Base-by-base conservation (phyloP, 2,329 filamentous ascomycete species). In the Xylariaceae sp. region DNA sequence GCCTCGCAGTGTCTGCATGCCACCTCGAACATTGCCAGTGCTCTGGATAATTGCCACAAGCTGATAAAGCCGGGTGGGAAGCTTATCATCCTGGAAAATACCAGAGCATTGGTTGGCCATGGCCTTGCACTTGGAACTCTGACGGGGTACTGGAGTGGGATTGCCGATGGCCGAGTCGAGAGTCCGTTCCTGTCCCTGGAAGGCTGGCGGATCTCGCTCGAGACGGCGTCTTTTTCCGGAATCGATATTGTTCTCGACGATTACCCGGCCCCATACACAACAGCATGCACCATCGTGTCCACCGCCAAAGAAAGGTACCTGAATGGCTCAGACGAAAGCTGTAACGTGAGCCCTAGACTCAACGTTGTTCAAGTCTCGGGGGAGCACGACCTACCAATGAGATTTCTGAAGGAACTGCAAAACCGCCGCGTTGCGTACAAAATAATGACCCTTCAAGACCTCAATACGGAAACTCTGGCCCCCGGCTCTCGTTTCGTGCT, bases 181-280 rank as follows among this genome's bases (percentile, higher is more conserved):
- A 23, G 22, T 4, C 39, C 36, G 1, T 42, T 42, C 23, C 4
- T 29, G 22, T 26, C 39, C 15, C 19, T 41, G 7, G 30, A 43
- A n/a, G 8, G 26, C 3, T 54, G 51, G 51, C 42, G 52, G n/a
- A 7, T 2, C 5, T 5, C 15, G 2, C 25, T 53, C 11, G 28
- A 22, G 4, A 31, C 27, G 6, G 30, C 40, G 1, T 50, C 47
- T 3, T 52, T 54, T 28, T 46, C 46, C 2, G 51, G 51, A 1
- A 13, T 24, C 0, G 47, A 51, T 4, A 7, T 52, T 4, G 37
- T 42, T 1, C 16, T 53, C 1, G 43, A 49, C 17, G 51, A 52
- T 31, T 51, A 36, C 25, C 40, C 42, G 1, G n/a, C n/a, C n/a
- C n/a, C n/a, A n/a, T n/a, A n/a, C n/a, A n/a, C n/a, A n/a, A n/a